Percentiles rank a stretch among this genome's conserved stretches.
These are phyloP conservation scores for Litsea cubeba DNA, from an alignment of 164 flowering plant genomes.

Conservation along the genomic window DNA sequence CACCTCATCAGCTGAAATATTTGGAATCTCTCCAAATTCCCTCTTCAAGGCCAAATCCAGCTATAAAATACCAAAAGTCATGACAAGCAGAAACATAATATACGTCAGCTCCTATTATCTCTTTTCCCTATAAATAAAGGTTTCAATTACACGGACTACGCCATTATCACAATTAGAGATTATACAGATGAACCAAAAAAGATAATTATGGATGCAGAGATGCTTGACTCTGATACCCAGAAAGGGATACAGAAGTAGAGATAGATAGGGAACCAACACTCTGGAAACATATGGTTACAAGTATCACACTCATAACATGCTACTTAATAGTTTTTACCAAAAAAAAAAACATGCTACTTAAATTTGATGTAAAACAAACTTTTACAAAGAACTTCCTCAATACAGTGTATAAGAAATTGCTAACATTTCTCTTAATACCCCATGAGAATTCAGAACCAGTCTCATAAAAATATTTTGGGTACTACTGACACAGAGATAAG, in stretches of 20 bases:
- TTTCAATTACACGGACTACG: neutral
- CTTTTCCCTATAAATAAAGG: neutral
- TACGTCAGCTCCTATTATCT: neutral
- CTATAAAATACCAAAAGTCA: constrained; percentile 37
- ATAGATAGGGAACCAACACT: neutral
- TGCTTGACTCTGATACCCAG: neutral
- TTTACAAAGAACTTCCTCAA: no score
- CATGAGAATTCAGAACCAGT: no score
- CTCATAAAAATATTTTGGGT: no score
- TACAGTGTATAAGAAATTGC: no score
- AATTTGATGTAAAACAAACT: no score
- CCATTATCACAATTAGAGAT: neutral
- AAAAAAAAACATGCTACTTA: no score
- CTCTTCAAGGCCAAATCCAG: constrained; percentile 61
- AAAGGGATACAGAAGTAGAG: neutral
- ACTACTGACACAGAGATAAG: no score
- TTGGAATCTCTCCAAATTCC: constrained; percentile 48
- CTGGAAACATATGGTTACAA: neutral
- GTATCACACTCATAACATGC: no score
- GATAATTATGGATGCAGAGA: neutral
- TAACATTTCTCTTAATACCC: no score
- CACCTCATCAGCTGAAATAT: constrained; percentile 54
- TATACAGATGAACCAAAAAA: neutral
- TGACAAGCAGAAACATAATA: constrained; percentile 1
- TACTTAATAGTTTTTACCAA: no score